Conservation (phyloP, 352 stramenopile species). For the Globisporangium cederbergense region DNA sequence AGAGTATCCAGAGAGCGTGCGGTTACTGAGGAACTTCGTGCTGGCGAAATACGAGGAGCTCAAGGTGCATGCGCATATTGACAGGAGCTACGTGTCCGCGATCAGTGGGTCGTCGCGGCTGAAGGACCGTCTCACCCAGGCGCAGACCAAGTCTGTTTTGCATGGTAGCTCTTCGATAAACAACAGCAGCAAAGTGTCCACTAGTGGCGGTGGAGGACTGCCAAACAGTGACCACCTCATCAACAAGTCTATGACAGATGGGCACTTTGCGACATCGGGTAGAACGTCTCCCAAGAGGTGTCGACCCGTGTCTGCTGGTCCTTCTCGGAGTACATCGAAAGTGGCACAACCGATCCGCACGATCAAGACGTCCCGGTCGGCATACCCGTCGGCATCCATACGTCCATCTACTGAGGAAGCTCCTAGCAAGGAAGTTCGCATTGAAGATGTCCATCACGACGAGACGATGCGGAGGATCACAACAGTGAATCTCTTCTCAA, state of each 20-base stretch:
- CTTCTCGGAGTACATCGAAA: slow-evolving; percentile 38
- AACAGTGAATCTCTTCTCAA: background rate
- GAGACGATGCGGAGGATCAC: background rate
- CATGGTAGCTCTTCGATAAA: slow-evolving; percentile 9
- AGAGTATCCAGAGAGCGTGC: slow-evolving; percentile 52
- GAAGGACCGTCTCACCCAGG: slow-evolving; percentile 41
- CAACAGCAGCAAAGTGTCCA: slow-evolving; percentile 7
- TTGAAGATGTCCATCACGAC: background rate
- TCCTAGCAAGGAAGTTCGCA: background rate
- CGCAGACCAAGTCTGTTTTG: slow-evolving; percentile 39
- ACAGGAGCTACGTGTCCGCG: slow-evolving; percentile 66
- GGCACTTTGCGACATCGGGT: slow-evolving; percentile 26
- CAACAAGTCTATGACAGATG: background rate
- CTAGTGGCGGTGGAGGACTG: background rate
- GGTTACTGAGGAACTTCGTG: slow-evolving; percentile 57
- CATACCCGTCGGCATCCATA: slow-evolving; percentile 27
- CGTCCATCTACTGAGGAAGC: slow-evolving; percentile 4
- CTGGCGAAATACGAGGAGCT: slow-evolving; percentile 57
- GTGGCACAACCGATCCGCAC: slow-evolving; percentile 22
- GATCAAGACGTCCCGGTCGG: slow-evolving; percentile 61
- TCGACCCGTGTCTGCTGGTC: slow-evolving; percentile 57
- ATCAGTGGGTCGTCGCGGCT: slow-evolving; percentile 56
- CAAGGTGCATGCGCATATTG: slow-evolving; percentile 64
- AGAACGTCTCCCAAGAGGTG: slow-evolving; percentile 62
- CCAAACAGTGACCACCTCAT: slow-evolving; percentile 1